These are phyloP conservation scores for Melanopsichium pennsylvanicum DNA, from an alignment of 1,284 basidiomycete genomes.

Conservation along the genomic window DNA sequence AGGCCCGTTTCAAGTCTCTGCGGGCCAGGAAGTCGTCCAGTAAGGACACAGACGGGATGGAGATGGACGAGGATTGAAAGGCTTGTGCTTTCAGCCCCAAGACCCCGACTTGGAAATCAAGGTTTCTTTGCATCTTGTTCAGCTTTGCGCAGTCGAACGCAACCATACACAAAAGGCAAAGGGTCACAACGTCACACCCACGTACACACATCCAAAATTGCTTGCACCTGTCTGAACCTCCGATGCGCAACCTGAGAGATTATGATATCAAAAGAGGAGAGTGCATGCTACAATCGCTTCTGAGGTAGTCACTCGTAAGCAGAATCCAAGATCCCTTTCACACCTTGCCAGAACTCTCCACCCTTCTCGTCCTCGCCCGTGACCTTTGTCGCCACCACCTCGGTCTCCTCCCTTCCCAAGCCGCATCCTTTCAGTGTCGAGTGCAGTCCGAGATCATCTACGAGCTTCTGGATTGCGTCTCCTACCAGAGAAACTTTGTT, in stretches of 20 bases:
- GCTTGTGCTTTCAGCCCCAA: too few relatives aligned
- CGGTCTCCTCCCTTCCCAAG: conserved; percentile 71
- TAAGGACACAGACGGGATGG: conserved; percentile 23
- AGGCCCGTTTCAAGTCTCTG: conserved; percentile 14
- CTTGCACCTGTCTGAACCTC: too few relatives aligned
- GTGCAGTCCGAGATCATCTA: conserved; percentile 72
- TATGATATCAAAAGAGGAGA: too few relatives aligned
- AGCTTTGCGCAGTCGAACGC: neutral
- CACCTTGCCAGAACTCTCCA: conserved; percentile 25
- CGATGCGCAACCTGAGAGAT: too few relatives aligned
- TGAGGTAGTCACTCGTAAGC: conserved; percentile 31
- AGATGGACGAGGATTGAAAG: conserved; percentile 31
- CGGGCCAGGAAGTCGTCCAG: conserved; percentile 19
- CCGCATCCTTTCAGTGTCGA: conserved; percentile 72
- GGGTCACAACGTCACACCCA: too few relatives aligned
- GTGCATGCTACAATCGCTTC: neutral
- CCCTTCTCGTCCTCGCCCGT: conserved; percentile 49
- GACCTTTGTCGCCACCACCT: conserved; percentile 70
- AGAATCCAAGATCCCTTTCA: conserved; percentile 31
- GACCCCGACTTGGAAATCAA: too few relatives aligned
- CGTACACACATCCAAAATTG: too few relatives aligned
- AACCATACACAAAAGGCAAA: too few relatives aligned
- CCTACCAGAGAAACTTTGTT: conserved; percentile 28
- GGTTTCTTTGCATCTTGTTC: too few relatives aligned
- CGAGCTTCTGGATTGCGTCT: conserved; percentile 66